A percentile compares a stretch with the other conserved stretches of the same genome.
phyloP scores from a whole-genome alignment of 2,329 filamentous ascomycete genomes.

The Xylaria sp. region DNA sequence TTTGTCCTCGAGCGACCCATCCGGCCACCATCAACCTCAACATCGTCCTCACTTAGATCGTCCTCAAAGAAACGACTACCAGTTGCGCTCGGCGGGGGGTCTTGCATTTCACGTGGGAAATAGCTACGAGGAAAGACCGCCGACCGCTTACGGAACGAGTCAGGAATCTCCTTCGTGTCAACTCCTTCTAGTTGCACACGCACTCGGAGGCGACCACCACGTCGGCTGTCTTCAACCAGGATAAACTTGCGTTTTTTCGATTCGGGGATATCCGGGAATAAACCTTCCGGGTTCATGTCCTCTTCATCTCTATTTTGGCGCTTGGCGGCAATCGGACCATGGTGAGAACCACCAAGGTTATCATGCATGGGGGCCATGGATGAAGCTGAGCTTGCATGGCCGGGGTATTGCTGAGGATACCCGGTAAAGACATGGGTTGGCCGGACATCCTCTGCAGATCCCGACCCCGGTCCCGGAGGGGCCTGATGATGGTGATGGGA shows the following conservation, averaged over 20 bases:
- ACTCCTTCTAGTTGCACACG: conserved; percentile 92
- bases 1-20: conserved; percentile 45
- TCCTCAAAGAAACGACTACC: conserved; percentile 77
- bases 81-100: conserved; percentile 75
- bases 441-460: conserved; percentile 62
- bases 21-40: conserved; percentile 58
- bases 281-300: conserved; percentile 66
- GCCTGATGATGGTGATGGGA: conserved; percentile 71
- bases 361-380: conserved; percentile 46
- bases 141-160: conserved; percentile 89
- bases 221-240: conserved; percentile 86
- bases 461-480: conserved; percentile 57
- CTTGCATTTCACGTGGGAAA: conserved; percentile 92
- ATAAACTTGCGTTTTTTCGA: conserved; percentile 96
- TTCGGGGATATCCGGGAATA: conserved; percentile 89
- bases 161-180: conserved; percentile 93
- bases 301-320: conserved; percentile 48
- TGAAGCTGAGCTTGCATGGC: conserved; percentile 49
- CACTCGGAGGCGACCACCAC: conserved; percentile 81
- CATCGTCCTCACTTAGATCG: conserved; percentile 62
- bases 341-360: conserved; percentile 46
- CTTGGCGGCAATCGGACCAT: conserved; percentile 42
- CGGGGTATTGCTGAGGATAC: conserved; percentile 44
- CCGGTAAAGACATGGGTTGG: conserved; percentile 46
- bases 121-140: conserved; percentile 91